These are phyloP conservation scores for Skeletonema tropicum DNA, from an alignment of 108 stramenopile species.

Conservation along the genomic window DNA sequence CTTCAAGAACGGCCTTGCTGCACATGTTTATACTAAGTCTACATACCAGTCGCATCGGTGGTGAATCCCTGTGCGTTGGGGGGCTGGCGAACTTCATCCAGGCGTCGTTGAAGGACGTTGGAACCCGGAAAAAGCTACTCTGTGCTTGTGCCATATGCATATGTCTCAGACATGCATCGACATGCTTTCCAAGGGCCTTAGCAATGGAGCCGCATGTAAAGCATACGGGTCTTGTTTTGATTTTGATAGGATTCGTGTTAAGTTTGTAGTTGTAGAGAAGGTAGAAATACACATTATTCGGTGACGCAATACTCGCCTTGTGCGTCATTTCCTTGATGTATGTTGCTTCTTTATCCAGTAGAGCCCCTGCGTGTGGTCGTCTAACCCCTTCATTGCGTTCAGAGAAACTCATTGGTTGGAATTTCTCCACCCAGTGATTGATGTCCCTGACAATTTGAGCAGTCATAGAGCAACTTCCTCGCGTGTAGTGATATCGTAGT, in stretches of 20 bases:
- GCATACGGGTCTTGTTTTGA: conserved; percentile 6
- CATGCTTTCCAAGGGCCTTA: conserved; percentile 11
- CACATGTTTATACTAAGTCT: too few species aligned
- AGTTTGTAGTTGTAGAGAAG: background rate
- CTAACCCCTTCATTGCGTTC: background rate
- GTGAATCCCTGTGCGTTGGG: conserved; percentile 13
- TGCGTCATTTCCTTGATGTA: background rate
- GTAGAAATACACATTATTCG: background rate
- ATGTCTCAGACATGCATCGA: background rate
- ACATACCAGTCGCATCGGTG: too few species aligned
- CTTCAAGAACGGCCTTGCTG: too few species aligned
- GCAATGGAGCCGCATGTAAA: conserved; percentile 3
- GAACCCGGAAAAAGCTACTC: conserved; percentile 12
- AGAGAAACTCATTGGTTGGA: background rate
- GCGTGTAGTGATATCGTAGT: background rate
- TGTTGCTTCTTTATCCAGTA: background rate
- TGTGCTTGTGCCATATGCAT: conserved; percentile 13
- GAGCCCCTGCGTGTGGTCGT: too few species aligned
- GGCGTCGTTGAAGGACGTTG: background rate
- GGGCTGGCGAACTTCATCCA: background rate
- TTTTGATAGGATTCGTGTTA: background rate
- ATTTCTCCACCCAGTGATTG: background rate
- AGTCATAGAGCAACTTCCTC: too few species aligned
- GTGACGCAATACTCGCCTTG: background rate
- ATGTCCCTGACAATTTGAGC: background rate